Percentiles rank a stretch among this genome's conserved stretches.
These are phyloP conservation scores for Elongisporangium undulatum DNA, from an alignment of 352 stramenopile genomes.

Conservation along the genomic window DNA sequence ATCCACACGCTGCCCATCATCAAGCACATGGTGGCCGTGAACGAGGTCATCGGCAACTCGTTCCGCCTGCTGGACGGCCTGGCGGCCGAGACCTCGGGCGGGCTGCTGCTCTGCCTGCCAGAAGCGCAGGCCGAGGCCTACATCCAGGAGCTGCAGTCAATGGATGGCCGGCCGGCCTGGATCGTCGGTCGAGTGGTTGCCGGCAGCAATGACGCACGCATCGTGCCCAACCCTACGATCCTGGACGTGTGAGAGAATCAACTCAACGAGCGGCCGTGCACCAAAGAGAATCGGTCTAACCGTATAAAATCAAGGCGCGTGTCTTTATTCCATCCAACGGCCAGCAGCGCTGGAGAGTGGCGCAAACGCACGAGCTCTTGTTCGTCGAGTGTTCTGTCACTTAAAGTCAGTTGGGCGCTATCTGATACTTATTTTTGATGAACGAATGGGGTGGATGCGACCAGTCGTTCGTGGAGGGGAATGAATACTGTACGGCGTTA, in stretches of 20 bases:
- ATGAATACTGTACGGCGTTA: not conserved
- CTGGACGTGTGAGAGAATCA: conserved; percentile 35
- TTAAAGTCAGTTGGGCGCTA: no score
- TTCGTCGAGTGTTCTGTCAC: no score
- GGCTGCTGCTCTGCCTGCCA: conserved; percentile 89
- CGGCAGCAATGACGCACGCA: conserved; percentile 59
- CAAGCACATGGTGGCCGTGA: conserved; percentile 83
- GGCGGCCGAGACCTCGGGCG: conserved; percentile 93
- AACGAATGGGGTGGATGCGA: not conserved
- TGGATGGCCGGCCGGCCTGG: conserved; percentile 90
- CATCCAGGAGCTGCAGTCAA: conserved; percentile 81
- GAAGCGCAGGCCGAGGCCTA: conserved; percentile 82
- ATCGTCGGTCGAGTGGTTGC: conserved; percentile 89
- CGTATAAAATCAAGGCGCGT: not conserved
- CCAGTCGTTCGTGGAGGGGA: not conserved
- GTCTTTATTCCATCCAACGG: no score
- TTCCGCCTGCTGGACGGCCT: conserved; percentile 92
- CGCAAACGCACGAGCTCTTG: no score
- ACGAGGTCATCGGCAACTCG: conserved; percentile 86
- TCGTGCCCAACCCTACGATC: conserved; percentile 46
- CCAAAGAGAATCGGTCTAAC: not conserved
- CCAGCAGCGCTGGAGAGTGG: no score
- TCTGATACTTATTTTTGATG: not conserved
- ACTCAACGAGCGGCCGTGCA: not conserved
- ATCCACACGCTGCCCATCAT: conserved; percentile 94